These are phyloP conservation scores for Trichoderma hamatum DNA, from an alignment of 2,329 filamentous ascomycete genomes.

Conservation along the genomic window DNA sequence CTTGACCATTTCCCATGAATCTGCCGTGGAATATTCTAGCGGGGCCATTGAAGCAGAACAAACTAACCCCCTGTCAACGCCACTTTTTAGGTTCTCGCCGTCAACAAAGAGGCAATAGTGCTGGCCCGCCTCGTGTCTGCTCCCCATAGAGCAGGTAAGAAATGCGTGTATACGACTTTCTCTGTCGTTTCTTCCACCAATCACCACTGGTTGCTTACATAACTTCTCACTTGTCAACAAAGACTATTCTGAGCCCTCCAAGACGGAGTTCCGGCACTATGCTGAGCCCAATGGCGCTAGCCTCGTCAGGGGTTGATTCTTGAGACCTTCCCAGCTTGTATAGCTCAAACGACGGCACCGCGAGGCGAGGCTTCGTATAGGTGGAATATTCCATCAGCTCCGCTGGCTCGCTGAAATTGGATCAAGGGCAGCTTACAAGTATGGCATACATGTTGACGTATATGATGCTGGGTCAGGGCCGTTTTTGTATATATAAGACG, in stretches of 20 bases:
- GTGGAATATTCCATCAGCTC: conserved; percentile 24
- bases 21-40: background rate
- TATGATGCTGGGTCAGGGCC: conserved; percentile 2
- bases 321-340: conserved; percentile 20
- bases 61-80: background rate
- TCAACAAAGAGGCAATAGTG: background rate
- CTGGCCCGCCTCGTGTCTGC: background rate
- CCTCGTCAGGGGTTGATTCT: conserved; percentile 1
- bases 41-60: background rate
- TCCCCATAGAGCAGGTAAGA: conserved; percentile 12
- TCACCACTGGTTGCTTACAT: background rate
- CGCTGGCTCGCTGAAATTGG: background rate
- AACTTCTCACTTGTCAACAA: background rate
- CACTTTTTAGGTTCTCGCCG: background rate
- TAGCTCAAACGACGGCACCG: conserved; percentile 11
- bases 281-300: conserved; percentile 6
- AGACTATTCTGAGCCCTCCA: background rate
- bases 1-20: background rate
- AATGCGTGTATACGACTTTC: background rate
- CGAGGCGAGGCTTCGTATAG: conserved; percentile 10
- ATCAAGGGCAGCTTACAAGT: background rate
- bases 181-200: conserved; percentile 21
- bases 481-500: conserved; percentile 15
- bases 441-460: background rate
- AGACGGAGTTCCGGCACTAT: conserved; percentile 10